A percentile compares a stretch with the other conserved stretches of the same genome.
Evolutionary conservation across 768 basidiomycete species (phyloP).

Genomic region (Trametes cingulata): DNA sequence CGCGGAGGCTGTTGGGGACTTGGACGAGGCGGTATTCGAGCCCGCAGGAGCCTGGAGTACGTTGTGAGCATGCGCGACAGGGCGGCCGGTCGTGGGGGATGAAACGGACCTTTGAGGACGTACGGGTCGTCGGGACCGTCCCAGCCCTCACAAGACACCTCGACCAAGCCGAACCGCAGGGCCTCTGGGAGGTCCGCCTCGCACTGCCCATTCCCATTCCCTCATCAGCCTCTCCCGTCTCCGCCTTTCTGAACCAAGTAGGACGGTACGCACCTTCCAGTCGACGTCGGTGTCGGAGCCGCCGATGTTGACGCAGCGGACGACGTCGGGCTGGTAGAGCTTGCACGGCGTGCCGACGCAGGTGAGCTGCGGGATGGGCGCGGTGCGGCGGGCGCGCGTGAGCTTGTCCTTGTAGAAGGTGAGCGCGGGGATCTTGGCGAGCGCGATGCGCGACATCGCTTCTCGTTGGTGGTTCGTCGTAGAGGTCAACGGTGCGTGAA

Average conservation of each 20-base stretch:
- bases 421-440: slow-evolving; percentile 71
- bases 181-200: slow-evolving; percentile 86
- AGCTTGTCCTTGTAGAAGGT: slow-evolving; percentile 72
- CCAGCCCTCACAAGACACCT: slow-evolving; percentile 93
- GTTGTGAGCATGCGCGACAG: not conserved
- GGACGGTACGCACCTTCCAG: slow-evolving; percentile 69
- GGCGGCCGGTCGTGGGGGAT: not conserved
- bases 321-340: slow-evolving; percentile 77
- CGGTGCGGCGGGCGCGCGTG: slow-evolving; percentile 67
- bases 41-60: slow-evolving; percentile 74
- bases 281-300: slow-evolving; percentile 79
- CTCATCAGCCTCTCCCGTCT: no score
- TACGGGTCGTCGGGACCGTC: slow-evolving; percentile 76
- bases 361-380: slow-evolving; percentile 73
- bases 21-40: slow-evolving; percentile 82
- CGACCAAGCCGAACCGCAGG: slow-evolving; percentile 80
- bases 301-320: slow-evolving; percentile 82
- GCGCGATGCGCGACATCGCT: slow-evolving; percentile 49
- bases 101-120: slow-evolving; percentile 73
- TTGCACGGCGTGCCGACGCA: slow-evolving; percentile 81
- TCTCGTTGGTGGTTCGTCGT: not conserved
- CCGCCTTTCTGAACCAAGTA: not conserved
- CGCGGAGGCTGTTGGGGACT: slow-evolving; percentile 45
- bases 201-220: slow-evolving; percentile 54
- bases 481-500: not conserved